Evolutionary conservation across 352 stramenopile genomes (phyloP).

Genomic region (Aphanomyces euteiches): DNA sequence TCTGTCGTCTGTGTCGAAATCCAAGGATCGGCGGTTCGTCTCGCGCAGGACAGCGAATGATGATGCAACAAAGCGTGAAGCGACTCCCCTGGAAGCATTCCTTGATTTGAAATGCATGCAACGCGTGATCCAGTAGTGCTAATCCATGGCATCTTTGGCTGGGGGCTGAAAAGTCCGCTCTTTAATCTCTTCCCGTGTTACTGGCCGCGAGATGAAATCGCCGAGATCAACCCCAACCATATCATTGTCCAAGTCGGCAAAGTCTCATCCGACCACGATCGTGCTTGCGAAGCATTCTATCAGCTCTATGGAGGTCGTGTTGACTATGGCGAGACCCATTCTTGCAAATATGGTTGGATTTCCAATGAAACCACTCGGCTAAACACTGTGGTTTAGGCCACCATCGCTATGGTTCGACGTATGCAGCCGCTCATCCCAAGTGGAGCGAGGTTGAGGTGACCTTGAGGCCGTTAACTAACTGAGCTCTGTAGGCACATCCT

Average conservation of each 20-base stretch:
- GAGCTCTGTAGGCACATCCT: constrained; percentile 34
- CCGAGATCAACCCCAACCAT: constrained; percentile 52
- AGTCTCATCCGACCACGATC: constrained; percentile 69
- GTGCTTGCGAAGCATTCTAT: constrained; percentile 67
- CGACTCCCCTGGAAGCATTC: background rate
- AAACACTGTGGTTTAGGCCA: constrained; percentile 34
- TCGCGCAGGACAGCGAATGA: no score
- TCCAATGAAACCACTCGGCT: background rate
- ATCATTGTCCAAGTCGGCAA: constrained; percentile 55
- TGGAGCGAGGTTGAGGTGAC: background rate
- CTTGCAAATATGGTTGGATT: constrained; percentile 12
- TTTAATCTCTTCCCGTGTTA: constrained; percentile 53
- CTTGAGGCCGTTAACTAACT: background rate
- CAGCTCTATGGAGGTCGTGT: constrained; percentile 56
- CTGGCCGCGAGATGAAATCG: constrained; percentile 52
- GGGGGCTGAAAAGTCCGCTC: constrained; percentile 44
- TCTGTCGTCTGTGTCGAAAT: no score
- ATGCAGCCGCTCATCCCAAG: constrained; percentile 13
- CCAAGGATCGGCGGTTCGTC: no score
- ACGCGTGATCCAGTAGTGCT: constrained; percentile 62
- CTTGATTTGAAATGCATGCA: constrained; percentile 18
- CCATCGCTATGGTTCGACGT: constrained; percentile 45
- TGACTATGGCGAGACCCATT: constrained; percentile 60
- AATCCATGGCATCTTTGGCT: constrained; percentile 59
- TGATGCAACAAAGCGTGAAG: no score